phyloP scores from a whole-genome alignment of 257 asterid species.

The Solanum sitiens region DNA sequence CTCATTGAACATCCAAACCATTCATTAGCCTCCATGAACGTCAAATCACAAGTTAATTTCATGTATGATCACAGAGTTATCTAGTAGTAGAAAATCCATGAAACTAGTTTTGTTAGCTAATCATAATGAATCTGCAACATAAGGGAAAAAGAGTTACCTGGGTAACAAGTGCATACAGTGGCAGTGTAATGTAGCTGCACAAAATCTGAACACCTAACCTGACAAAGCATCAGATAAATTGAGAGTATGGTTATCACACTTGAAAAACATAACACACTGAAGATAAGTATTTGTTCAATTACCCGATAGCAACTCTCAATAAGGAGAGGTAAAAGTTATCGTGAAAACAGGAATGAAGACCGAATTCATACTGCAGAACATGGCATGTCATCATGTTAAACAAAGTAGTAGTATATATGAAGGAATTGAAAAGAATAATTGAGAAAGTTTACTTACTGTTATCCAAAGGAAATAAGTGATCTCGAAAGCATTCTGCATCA shows the following conservation, averaged over 20 bases:
- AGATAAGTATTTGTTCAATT: slow-evolving; percentile 7
- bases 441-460: slow-evolving; percentile 31
- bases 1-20: neutral
- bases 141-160: slow-evolving; percentile 40
- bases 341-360: slow-evolving; percentile 79
- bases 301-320: slow-evolving; percentile 74
- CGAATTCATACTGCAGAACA: slow-evolving; percentile 76
- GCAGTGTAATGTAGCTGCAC: slow-evolving; percentile 94
- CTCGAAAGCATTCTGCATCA: slow-evolving; percentile 87
- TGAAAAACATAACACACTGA: neutral
- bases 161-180: slow-evolving; percentile 89
- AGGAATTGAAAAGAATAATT: neutral
- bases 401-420: neutral
- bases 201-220: slow-evolving; percentile 67
- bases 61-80: neutral
- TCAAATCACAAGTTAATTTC: neutral
- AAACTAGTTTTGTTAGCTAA: neutral
- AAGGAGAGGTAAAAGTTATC: slow-evolving; percentile 42
- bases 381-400: neutral
- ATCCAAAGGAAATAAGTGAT: slow-evolving; percentile 88
- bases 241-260: neutral
- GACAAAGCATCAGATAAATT: slow-evolving; percentile 7
- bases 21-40: neutral
- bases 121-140: neutral
- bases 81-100: neutral